Base-by-base conservation (phyloP, 305 asterid genomes). In the Fraxinus latifolia region DNA sequence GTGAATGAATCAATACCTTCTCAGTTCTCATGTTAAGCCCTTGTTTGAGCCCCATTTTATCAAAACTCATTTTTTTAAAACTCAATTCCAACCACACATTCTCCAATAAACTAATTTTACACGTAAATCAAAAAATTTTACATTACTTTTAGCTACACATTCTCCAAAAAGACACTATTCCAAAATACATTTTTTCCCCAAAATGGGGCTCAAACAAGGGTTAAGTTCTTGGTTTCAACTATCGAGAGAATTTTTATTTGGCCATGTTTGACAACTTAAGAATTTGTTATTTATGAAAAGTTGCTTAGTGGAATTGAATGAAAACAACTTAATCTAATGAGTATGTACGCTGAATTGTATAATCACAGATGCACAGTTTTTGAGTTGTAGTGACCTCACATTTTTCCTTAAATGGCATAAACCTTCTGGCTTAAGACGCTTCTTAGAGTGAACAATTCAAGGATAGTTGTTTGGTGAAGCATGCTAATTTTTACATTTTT, bases 1-100 rank as follows among this genome's bases (percentile, higher is more conserved):
- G 62, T 68, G 50, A 79, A 74, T 44, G 34, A 77, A 78, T 71
- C 32, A 12, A 53, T 79, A 21, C 81, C 50, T 84, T 74, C 79
- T 67, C 78, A 8, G 9, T 42, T 37, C 74, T 21, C 47, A n/a
- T 65, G 3, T 17, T 29, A 27, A 68, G 23, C 14, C 47, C 47
- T 39, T 39, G 47, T 39, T 39, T 39, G 47, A 37, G 44, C 44
- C 44, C 44, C 44, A 37, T 37, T 37, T 37, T 37, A 37, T 37
- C 44, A 37, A 37, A 37, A 37, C 11, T 37, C 44, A 37, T 37
- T 37, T 37, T 37, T 37, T 37, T 0, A 7, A 37, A 37, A 37
- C 12, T 37, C 12, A 37, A 7, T 37, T 37, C 8, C 44, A 37
- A 37, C 12, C 44, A 37, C 44, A 7, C 44, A 37, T 7, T 37